Base-by-base conservation (phyloP, 371 early-diverging fungal species). In the Rhizopus arrhizus region DNA sequence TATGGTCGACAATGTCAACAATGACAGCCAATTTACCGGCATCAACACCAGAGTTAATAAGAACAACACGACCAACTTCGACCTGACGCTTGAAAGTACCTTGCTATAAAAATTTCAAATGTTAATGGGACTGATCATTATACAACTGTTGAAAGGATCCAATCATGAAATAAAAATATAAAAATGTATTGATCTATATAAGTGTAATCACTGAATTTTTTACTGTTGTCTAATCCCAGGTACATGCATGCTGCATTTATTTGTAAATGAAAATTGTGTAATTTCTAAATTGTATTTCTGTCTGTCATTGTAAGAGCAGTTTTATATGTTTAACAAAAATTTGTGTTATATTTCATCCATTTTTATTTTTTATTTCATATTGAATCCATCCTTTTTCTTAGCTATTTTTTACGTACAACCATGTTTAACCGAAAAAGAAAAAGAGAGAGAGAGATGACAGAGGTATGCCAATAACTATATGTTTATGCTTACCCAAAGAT, bases 1-100 rank as follows among this genome's bases (percentile, higher is more conserved):
- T 91, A 89, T 99, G 97, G 85, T 99, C 99, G 70, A 99, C 86
- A 82, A 99, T 95, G 78, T 97, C 99, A 67, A 97, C 92, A 82
- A 99, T 93, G 75, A 95, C 93, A 79, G 97, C 98, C 69, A 95
- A 85, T 85, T 97, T 96, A 74, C 96, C 94, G 80, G 90, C 87
- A 77, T 95, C 90, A 66, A 87, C 83, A 65, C 99, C 99, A 86
- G 89, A 86, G 87, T 87, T 96, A 73, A 99, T 66, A 73, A 95
- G 86, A 78, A 96, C 97, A 64, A 97, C 95, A 81, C 98, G 96
- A 78, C 98, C 98, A 78, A 97, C 92, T 85, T 99, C 93, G 78
- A 97, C 97, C 82, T 91, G 88, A 82, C 92, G 90, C 81, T 89
- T 90, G 87, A 91, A 93, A 68, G 89, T 75, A 71, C 75, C 77